These are phyloP conservation scores for Trichophyton mentagrophytes DNA, from an alignment of 2,329 filamentous ascomycete genomes.

Conservation along the genomic window DNA sequence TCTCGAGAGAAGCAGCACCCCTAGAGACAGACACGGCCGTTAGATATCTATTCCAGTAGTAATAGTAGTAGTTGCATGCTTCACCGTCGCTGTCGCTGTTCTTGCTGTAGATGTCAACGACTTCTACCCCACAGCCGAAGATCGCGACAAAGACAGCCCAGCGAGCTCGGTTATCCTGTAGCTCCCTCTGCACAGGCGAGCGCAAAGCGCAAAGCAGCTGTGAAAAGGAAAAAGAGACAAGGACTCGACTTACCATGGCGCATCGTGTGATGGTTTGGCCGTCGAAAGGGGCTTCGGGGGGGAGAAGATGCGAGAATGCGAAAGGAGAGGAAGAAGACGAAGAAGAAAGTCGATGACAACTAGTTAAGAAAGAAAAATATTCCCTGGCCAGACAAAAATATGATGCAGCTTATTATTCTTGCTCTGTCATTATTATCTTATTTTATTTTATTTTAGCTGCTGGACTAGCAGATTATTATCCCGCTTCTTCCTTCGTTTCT, in stretches of 20 bases:
- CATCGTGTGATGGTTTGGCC: not conserved
- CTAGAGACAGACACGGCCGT: slow-evolving; percentile 14
- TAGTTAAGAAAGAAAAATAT: not conserved
- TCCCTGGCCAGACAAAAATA: not conserved
- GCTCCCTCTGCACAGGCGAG: not conserved
- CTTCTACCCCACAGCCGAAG: not conserved
- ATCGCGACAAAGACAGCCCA: not conserved
- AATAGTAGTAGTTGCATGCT: not conserved
- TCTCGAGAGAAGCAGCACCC: slow-evolving; percentile 32
- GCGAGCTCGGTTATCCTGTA: not conserved
- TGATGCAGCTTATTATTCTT: not conserved
- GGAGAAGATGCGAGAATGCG: not conserved
- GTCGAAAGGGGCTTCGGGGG: not conserved
- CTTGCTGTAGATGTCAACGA: too few relatives aligned
- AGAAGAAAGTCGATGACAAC: not conserved
- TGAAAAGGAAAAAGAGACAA: not conserved
- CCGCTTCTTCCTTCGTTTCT: too few relatives aligned
- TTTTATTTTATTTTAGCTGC: too few relatives aligned
- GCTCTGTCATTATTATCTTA: too few relatives aligned
- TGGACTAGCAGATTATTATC: too few relatives aligned
- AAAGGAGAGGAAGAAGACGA: not conserved
- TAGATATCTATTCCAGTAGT: not conserved
- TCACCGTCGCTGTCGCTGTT: too few relatives aligned
- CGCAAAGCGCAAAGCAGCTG: not conserved
- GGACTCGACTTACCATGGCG: not conserved